A percentile compares a stretch with the other conserved stretches of the same genome.
These are phyloP conservation scores for Botrytis deweyae DNA, from an alignment of 2,329 filamentous ascomycete genomes.

Conservation along the genomic window DNA sequence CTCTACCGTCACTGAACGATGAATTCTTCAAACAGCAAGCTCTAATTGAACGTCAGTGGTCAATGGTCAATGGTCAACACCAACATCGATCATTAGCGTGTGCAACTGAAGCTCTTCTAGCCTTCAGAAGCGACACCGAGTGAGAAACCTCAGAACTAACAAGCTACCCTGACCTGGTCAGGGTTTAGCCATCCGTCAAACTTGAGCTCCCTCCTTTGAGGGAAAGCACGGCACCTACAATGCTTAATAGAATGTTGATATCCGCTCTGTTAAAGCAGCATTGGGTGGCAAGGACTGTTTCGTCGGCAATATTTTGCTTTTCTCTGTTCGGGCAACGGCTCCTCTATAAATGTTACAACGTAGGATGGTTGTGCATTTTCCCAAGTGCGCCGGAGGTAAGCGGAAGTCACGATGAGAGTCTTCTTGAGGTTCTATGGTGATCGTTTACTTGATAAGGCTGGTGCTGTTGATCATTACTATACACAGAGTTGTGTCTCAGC, in stretches of 20 bases:
- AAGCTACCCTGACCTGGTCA: background rate
- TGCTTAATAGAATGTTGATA: background rate
- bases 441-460: conserved; percentile 13
- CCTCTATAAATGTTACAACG: conserved; percentile 4
- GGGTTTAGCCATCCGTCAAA: background rate
- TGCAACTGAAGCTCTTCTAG: background rate
- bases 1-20: conserved; percentile 8
- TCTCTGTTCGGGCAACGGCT: conserved; percentile 1
- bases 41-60: background rate
- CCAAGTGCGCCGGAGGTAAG: background rate
- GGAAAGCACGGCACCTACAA: background rate
- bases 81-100: background rate
- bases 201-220: background rate
- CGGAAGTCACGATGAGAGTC: background rate
- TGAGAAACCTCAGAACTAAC: background rate
- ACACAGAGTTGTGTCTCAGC: background rate
- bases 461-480: background rate
- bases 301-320: background rate
- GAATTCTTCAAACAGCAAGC: background rate
- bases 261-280: conserved; percentile 10
- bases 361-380: conserved; percentile 2
- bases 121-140: background rate
- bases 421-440: background rate
- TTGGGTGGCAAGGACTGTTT: conserved; percentile 15
- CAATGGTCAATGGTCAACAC: background rate